Conservation (phyloP, 2,329 filamentous ascomycete genomes). For the Fusarium burgessii region DNA sequence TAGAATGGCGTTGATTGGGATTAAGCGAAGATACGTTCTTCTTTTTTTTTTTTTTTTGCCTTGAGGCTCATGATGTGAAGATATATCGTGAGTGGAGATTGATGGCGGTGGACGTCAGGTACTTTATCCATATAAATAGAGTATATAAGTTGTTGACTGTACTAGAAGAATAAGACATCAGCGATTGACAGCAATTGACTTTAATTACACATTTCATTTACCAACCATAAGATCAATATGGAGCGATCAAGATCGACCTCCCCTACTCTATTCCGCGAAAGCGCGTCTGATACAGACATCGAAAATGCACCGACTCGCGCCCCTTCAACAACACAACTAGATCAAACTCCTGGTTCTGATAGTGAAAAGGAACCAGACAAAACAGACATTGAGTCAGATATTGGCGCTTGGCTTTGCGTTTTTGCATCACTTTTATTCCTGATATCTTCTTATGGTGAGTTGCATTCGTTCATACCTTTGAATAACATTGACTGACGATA, state of each 20-base stretch:
- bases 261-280: not conserved
- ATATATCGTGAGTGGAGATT: conserved; percentile 4
- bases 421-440: conserved; percentile 35
- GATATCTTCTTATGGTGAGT: conserved; percentile 28
- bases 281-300: not conserved
- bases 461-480: too few relatives aligned
- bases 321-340: conserved; percentile 1
- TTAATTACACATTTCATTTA: not conserved
- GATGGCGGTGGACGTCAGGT: not conserved
- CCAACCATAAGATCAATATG: not conserved
- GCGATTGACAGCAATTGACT: not conserved
- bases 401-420: conserved; percentile 33
- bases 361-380: not conserved
- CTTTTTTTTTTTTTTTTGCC: conserved; percentile 2
- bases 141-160: not conserved
- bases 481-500: accelerated
- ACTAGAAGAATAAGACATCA: not conserved
- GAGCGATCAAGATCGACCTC: not conserved
- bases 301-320: not conserved
- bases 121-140: conserved; percentile 1
- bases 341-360: not conserved
- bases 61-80: conserved; percentile 5
- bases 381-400: conserved; percentile 21
- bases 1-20: not conserved
- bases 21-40: conserved; percentile 1